Evolutionary conservation across 495 filamentous ascomycete species (phyloP), one percentile per base, ranked within the genome.

Genomic region (Patellaria atrata): DNA sequence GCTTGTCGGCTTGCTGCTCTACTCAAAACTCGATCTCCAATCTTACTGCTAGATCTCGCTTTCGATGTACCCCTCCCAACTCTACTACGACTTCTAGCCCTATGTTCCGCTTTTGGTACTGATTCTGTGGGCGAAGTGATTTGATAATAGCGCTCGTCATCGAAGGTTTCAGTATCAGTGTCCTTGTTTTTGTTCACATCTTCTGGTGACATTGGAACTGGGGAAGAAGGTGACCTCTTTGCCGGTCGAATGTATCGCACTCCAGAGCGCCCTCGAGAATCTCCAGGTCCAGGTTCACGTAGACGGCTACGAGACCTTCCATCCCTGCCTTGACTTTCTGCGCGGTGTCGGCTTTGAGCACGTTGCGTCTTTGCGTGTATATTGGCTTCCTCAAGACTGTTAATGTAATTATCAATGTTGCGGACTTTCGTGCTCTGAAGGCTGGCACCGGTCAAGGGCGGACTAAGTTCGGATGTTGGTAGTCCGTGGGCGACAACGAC

Each of bases 171-270:
- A 1, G 50, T 53, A 30, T 58, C 52, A 22, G 22, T 37, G 13
- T 39, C 42, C 28, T 47, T 40, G n/a, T 47, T 48, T 20, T 39
- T 44, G 30, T 20, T 35, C 19, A 48, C 42, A 24, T 89, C 82
- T 44, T 92, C 81, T 0, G 82, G 82, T 1, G 83, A 86, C 85
- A 94, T 93, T 12, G 83, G 81, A 9, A 91, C 71, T 0, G 85
- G 85, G 7, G 84, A 92, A 27, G 82, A 87, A 3, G 84, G 85
- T 4, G 85, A 92, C 4, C 82, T 67, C 51, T 92, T 91, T 5
- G 81, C 78, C 19, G 84, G 77, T 24, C 74, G 79, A 42, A 83
- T 80, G 42, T 78, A 79, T 27, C 75, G 71, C 35, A 67, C 60
- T 6, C 65, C 63, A 31, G 63, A 65, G 23, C 77, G 67, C 13